phyloP scores from a whole-genome alignment of 1,284 basidiomycete species.

The Rhodofomes roseus region DNA sequence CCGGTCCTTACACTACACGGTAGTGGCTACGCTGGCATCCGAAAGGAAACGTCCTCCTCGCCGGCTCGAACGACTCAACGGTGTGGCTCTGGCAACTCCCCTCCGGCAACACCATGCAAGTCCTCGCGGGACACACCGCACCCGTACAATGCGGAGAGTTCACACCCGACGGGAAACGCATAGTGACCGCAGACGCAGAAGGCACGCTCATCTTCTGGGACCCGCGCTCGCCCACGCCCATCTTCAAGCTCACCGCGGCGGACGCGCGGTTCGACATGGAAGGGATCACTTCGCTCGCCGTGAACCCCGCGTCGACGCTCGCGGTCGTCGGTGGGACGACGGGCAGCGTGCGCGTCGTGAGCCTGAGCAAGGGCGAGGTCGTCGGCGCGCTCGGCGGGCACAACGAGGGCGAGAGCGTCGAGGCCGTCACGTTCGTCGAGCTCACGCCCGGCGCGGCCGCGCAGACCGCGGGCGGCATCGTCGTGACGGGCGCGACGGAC shows the following conservation, averaged over 20 bases:
- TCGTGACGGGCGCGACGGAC: slow-evolving; percentile 90
- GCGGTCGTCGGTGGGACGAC: slow-evolving; percentile 85
- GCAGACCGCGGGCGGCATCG: slow-evolving; percentile 60
- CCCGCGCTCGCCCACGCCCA: slow-evolving; percentile 71
- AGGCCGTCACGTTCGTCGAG: slow-evolving; percentile 85
- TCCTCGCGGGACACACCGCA: slow-evolving; percentile 88
- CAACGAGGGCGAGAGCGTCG: slow-evolving; percentile 85
- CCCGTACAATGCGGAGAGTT: slow-evolving; percentile 88
- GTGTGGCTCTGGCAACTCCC: slow-evolving; percentile 99
- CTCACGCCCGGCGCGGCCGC: slow-evolving; percentile 38
- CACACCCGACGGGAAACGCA: slow-evolving; percentile 89
- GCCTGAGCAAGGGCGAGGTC: slow-evolving; percentile 82
- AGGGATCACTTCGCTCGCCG: slow-evolving; percentile 82
- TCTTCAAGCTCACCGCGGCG: slow-evolving; percentile 75
- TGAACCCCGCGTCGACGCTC: slow-evolving; percentile 83
- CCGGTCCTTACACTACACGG: slow-evolving; percentile 3
- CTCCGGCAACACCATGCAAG: slow-evolving; percentile 91
- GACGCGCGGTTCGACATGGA: slow-evolving; percentile 78
- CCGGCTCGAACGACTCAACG: slow-evolving; percentile 90
- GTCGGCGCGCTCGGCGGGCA: slow-evolving; percentile 83
- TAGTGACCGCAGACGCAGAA: slow-evolving; percentile 85
- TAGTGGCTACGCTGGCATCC: slow-evolving; percentile 98
- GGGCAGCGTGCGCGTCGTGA: slow-evolving; percentile 84
- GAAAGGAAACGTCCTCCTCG: slow-evolving; percentile 84
- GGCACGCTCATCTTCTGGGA: slow-evolving; percentile 92